Conservation (phyloP, 768 basidiomycete species). For the Amanita muscaria region DNA sequence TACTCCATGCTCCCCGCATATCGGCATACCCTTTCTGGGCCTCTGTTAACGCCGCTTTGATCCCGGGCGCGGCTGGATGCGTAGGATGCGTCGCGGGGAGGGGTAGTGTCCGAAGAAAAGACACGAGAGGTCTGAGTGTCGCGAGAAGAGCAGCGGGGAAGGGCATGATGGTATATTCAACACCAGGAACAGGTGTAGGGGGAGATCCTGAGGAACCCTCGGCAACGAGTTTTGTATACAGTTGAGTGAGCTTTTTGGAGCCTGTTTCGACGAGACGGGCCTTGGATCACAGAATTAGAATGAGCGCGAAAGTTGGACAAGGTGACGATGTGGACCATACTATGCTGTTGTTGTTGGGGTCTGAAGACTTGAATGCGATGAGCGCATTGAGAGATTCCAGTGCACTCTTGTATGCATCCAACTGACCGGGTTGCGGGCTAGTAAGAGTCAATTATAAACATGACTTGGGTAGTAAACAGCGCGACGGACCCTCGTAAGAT, state of each 20-base stretch:
- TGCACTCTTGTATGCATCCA: constrained; percentile 59
- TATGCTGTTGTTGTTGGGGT: constrained; percentile 45
- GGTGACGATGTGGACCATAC: constrained; percentile 20
- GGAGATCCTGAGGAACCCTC: constrained; percentile 76
- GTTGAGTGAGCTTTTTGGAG: constrained; percentile 69
- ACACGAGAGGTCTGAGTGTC: constrained; percentile 54
- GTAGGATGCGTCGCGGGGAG: constrained; percentile 76
- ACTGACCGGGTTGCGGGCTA: constrained; percentile 65
- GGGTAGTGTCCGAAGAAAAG: constrained; percentile 63
- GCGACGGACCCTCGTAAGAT: constrained; percentile 63
- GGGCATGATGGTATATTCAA: constrained; percentile 43
- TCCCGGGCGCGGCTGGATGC: constrained; percentile 63
- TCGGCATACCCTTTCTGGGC: constrained; percentile 79
- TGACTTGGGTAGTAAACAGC: not conserved
- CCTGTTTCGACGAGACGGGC: constrained; percentile 79
- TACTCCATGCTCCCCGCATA: constrained; percentile 75
- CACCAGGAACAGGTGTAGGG: constrained; percentile 38
- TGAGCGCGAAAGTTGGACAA: not conserved
- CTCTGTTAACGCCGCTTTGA: constrained; percentile 58
- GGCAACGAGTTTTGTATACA: constrained; percentile 84
- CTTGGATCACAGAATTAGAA: constrained; percentile 16
- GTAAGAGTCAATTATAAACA: not conserved
- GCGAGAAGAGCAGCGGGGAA: constrained; percentile 47
- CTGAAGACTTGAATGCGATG: constrained; percentile 66
- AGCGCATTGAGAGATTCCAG: constrained; percentile 71